These are phyloP conservation scores for Imleria badia DNA, from an alignment of 768 basidiomycete species.

Conservation along the genomic window DNA sequence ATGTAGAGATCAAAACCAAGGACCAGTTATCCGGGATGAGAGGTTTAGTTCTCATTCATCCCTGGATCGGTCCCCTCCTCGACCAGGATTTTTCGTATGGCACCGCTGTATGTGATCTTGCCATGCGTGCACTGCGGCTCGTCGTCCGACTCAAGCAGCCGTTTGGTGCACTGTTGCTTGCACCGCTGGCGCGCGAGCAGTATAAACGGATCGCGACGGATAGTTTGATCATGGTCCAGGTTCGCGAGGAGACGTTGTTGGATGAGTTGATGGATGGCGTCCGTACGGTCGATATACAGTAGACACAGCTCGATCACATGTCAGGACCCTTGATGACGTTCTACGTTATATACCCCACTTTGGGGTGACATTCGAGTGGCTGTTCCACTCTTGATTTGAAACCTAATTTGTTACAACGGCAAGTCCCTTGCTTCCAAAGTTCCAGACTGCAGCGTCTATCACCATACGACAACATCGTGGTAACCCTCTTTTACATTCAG, in stretches of 20 bases:
- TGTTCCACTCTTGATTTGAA: too few species aligned
- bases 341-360: background rate
- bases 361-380: too few species aligned
- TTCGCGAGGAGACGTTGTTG: background rate
- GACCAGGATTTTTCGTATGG: background rate
- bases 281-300: background rate
- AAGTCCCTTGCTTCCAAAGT: too few species aligned
- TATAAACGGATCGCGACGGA: background rate
- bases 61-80: background rate
- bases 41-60: constrained; percentile 7
- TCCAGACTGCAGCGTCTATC: too few species aligned
- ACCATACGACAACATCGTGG: too few species aligned
- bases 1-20: constrained; percentile 3
- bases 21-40: background rate
- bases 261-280: background rate
- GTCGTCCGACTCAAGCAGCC: background rate
- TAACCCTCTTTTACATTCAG: too few species aligned
- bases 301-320: background rate
- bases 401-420: too few species aligned
- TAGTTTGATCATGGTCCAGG: background rate
- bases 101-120: background rate
- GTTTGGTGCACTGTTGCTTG: constrained; percentile 3
- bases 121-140: constrained; percentile 1
- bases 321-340: background rate
- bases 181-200: background rate